Evolutionary conservation across 768 basidiomycete species (phyloP), one percentile per base, ranked within the genome.

Genomic region (Pulveroboletus sp.): DNA sequence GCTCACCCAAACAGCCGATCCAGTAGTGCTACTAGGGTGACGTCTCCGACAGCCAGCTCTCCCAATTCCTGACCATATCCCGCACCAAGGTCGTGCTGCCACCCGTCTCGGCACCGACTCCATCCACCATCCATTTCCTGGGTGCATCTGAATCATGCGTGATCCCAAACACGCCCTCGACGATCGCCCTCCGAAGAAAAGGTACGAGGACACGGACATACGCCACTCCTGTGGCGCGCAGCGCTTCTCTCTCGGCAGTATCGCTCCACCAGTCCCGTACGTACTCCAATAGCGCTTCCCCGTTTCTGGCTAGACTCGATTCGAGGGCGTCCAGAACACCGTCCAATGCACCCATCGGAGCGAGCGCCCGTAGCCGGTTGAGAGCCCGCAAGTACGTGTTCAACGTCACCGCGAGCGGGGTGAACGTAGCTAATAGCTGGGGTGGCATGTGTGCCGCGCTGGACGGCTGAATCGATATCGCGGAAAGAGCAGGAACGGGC

Each of bases 351-450:
- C 72, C 73, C 11, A 79, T 69, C 3, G 92, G 91, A 3, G 88
- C 87, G 11, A 95, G 79, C 10, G 92, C 73, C 3, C 94, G 85
- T 18, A 97, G 71, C 3, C 82, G 76, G 65, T 97, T 97, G 39
- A 97, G 70, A 1, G 85, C 75, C 6, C 79, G 75, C 4, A 93
- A 72, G 21, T 92, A 68, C 3, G 81, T 77, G 60, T 97, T 96
- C 37, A 84, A 76, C 51, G 80, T 77, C 36, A 75, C 68, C 2
- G 90, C 93, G 2, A 95, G 72, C 0, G 87, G 85, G 3, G 89
- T 83, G 59, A 86, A 92, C 2, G 84, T 76, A 0, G 83, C 76
- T 33, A 94, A 71, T 39, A 83, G 69, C 27, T 82, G 77, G 0
- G 92, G 90, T 0, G 90, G 88, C 11, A 81, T 73, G 58, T 89